Evolutionary conservation across 257 asterid genomes (phyloP).

Genomic region (Avicennia marina): DNA sequence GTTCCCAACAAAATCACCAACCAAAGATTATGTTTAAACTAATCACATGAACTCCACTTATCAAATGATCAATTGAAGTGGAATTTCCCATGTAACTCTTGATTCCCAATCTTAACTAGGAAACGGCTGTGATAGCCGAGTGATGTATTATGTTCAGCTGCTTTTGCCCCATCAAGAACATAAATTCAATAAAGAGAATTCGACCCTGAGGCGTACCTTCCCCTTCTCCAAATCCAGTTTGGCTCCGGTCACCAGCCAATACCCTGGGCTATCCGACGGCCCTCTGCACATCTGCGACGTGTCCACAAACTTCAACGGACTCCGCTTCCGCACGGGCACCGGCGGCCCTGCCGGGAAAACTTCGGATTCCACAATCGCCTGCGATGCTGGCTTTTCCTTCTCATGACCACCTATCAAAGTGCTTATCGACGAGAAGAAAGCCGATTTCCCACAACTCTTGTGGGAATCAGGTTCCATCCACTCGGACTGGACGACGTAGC

Average conservation of each 20-base stretch:
- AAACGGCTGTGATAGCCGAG: too few relatives aligned
- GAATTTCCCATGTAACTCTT: too few relatives aligned
- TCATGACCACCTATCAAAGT: too few relatives aligned
- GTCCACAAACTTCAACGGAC: constrained; percentile 39
- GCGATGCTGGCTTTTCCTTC: too few relatives aligned
- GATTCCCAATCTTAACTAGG: too few relatives aligned
- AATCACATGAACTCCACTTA: too few relatives aligned
- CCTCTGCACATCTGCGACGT: constrained; percentile 41
- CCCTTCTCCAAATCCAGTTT: constrained; percentile 44
- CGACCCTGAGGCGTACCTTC: constrained; percentile 42
- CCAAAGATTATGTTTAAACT: too few relatives aligned
- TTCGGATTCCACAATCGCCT: constrained; percentile 38
- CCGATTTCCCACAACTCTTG: not conserved
- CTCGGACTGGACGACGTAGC: not conserved
- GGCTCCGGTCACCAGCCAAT: constrained; percentile 59
- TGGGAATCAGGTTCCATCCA: not conserved
- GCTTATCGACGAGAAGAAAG: too few relatives aligned
- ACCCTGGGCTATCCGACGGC: constrained; percentile 47
- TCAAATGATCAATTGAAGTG: too few relatives aligned
- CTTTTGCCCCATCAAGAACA: too few relatives aligned
- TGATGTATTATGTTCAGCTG: too few relatives aligned
- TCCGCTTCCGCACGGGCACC: constrained; percentile 33
- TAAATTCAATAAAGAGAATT: constrained; percentile 46
- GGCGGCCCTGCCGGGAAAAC: constrained; percentile 58
- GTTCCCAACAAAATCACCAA: too few relatives aligned